These are phyloP conservation scores for Leccinellum albellum DNA, from an alignment of 768 basidiomycete genomes.

Conservation along the genomic window DNA sequence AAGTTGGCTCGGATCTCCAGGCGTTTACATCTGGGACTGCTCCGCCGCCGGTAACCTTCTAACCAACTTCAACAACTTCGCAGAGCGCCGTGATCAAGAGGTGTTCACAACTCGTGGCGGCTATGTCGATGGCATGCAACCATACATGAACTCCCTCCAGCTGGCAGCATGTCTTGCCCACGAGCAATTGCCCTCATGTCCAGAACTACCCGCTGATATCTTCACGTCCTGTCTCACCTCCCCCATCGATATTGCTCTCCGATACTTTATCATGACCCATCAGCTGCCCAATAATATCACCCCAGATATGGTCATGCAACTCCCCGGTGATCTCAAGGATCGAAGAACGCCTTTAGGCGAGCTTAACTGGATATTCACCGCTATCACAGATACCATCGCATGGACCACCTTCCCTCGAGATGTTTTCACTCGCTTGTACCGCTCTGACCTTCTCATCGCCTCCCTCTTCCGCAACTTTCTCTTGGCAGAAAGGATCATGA, in stretches of 20 bases:
- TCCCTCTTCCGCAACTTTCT: constrained; percentile 97
- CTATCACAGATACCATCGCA: constrained; percentile 98
- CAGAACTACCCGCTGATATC: constrained; percentile 94
- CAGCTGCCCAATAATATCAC: constrained; percentile 77
- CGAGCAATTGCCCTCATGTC: constrained; percentile 90
- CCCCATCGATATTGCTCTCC: constrained; percentile 95
- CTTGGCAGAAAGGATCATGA: constrained; percentile 96
- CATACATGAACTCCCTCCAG: constrained; percentile 85
- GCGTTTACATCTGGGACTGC: constrained; percentile 98
- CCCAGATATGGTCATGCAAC: constrained; percentile 87
- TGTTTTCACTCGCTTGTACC: constrained; percentile 88
- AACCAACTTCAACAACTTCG: constrained; percentile 81
- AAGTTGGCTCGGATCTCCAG: constrained; percentile 89
- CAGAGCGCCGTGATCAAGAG: constrained; percentile 71
- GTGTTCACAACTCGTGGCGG: constrained; percentile 54
- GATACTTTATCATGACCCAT: constrained; percentile 90
- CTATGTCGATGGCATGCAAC: constrained; percentile 56
- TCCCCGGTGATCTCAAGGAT: constrained; percentile 96
- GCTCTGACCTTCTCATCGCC: constrained; percentile 93
- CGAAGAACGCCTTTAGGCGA: constrained; percentile 94
- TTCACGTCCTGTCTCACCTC: constrained; percentile 98
- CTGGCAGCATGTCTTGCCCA: constrained; percentile 91
- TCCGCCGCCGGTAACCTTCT: constrained; percentile 95
- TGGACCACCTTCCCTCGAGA: constrained; percentile 97
- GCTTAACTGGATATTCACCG: constrained; percentile 99